phyloP scores from a whole-genome alignment of 192 early-diverging fungal species.

The Fimicolochytrium jonesii region DNA sequence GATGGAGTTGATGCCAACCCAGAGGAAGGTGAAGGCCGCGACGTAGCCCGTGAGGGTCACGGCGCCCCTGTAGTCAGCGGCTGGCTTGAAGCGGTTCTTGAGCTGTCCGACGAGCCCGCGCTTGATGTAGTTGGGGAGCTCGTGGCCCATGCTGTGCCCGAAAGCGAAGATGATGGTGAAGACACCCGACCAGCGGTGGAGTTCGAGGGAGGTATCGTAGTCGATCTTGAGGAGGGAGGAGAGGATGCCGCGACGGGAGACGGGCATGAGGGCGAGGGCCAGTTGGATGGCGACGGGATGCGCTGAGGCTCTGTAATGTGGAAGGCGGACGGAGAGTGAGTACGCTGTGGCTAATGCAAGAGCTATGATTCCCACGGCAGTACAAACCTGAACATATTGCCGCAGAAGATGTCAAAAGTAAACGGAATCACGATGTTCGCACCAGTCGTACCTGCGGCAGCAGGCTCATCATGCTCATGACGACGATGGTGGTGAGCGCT shows the following conservation, averaged over 20 bases:
- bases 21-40: background rate
- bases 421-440: background rate
- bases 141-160: background rate
- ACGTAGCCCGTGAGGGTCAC: background rate
- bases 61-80: background rate
- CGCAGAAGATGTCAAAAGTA: background rate
- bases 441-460: too few species aligned
- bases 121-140: background rate
- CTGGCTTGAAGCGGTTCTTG: too few species aligned
- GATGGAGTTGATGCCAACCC: conserved; percentile 9
- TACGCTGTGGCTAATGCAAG: background rate
- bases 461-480: too few species aligned
- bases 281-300: background rate
- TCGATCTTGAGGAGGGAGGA: background rate
- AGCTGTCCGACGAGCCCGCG: background rate
- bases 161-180: background rate
- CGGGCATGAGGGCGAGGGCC: conserved; percentile 9
- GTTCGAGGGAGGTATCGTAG: conserved; percentile 5
- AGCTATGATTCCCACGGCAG: background rate
- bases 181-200: background rate
- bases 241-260: conserved; percentile 7
- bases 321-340: background rate
- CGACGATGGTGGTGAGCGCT: too few species aligned
- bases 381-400: background rate
- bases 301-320: background rate